Evolutionary conservation across 2,329 filamentous ascomycete species (phyloP).

Genomic region (Fusarium gaditjirri): DNA sequence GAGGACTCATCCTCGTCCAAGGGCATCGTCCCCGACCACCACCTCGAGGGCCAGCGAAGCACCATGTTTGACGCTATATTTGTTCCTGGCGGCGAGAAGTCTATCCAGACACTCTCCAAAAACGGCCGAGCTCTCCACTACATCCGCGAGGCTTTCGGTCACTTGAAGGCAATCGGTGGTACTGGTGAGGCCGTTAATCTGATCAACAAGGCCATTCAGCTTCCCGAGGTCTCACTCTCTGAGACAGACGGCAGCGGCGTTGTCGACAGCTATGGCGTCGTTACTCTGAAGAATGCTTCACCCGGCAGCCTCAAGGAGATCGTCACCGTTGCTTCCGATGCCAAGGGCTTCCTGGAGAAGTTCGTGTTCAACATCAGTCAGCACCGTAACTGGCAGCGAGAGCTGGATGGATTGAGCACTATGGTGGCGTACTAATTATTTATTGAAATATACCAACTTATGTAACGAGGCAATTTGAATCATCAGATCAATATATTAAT

Average conservation of each 20-base stretch:
- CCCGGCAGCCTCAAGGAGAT: slow-evolving; percentile 70
- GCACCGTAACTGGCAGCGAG: slow-evolving; percentile 79
- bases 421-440: slow-evolving; percentile 73
- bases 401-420: slow-evolving; percentile 74
- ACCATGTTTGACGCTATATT: slow-evolving; percentile 86
- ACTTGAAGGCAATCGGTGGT: slow-evolving; percentile 81
- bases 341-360: slow-evolving; percentile 74
- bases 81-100: slow-evolving; percentile 75
- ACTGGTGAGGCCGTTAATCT: slow-evolving; percentile 77
- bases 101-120: slow-evolving; percentile 70
- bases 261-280: slow-evolving; percentile 78
- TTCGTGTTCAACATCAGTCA: slow-evolving; percentile 76
- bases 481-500: neutral
- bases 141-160: slow-evolving; percentile 83
- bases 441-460: slow-evolving; percentile 11
- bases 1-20: slow-evolving; percentile 62
- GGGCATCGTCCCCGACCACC: slow-evolving; percentile 76
- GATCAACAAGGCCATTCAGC: slow-evolving; percentile 60
- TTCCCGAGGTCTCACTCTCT: slow-evolving; percentile 57
- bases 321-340: slow-evolving; percentile 72
- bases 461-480: slow-evolving; percentile 6
- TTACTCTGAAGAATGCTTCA: slow-evolving; percentile 68
- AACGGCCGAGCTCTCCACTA: slow-evolving; percentile 80
- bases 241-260: slow-evolving; percentile 55
- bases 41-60: slow-evolving; percentile 81